A percentile compares a stretch with the other conserved stretches of the same genome.
Evolutionary conservation across 352 stramenopile genomes (phyloP).

Genomic region (Pythium apleroticum): DNA sequence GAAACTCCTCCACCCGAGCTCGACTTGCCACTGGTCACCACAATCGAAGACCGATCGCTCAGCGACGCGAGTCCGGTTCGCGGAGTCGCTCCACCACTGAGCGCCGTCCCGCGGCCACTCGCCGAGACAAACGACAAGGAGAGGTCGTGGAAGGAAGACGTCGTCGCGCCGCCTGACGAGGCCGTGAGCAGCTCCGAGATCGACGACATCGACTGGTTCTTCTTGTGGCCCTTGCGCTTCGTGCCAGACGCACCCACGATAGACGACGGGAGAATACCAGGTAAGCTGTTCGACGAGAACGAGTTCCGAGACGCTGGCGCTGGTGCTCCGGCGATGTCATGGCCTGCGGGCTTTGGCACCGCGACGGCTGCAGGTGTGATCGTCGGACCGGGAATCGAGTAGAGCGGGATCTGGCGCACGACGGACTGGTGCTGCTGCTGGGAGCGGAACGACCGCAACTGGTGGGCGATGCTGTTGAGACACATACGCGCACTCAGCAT

Average conservation of each 20-base stretch:
- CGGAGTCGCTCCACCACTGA: conserved; percentile 60
- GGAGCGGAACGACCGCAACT: conserved; percentile 66
- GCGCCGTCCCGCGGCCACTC: conserved; percentile 31
- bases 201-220: conserved; percentile 88
- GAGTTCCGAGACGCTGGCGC: conserved; percentile 10
- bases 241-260: conserved; percentile 30
- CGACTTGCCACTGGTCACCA: background rate
- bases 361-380: conserved; percentile 24
- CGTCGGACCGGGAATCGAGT: conserved; percentile 30
- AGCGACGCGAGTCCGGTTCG: conserved; percentile 72
- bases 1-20: background rate
- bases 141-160: conserved; percentile 68
- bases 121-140: conserved; percentile 38
- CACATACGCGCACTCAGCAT: conserved; percentile 73
- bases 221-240: conserved; percentile 81
- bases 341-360: background rate
- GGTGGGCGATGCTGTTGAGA: conserved; percentile 69
- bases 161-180: conserved; percentile 16
- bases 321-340: conserved; percentile 5
- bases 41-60: conserved; percentile 41
- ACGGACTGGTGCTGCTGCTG: conserved; percentile 41
- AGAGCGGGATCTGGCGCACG: conserved; percentile 26
- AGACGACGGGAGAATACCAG: conserved; percentile 33
- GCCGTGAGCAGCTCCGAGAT: conserved; percentile 83
- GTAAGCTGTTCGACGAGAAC: conserved; percentile 34